These are phyloP conservation scores for Trichaptum fuscoviolaceum DNA, from an alignment of 768 basidiomycete species.

Conservation along the genomic window DNA sequence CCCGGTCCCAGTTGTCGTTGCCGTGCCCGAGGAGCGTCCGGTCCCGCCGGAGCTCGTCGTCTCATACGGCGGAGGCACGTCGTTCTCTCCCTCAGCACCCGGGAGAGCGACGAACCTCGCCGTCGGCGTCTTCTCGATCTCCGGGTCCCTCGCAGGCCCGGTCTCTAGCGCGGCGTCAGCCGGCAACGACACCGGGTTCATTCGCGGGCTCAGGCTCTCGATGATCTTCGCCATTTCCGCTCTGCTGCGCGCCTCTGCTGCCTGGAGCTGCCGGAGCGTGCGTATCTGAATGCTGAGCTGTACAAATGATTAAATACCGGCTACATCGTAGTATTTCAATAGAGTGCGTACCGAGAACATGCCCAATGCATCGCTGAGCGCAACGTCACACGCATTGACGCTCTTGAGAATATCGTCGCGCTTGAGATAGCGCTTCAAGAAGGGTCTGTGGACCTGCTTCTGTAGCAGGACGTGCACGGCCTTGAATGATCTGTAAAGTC, in stretches of 20 bases:
- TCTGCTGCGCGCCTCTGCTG: slow-evolving; percentile 30
- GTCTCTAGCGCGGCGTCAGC: neutral
- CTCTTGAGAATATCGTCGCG: slow-evolving; percentile 60
- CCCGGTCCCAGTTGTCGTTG: neutral
- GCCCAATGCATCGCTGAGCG: slow-evolving; percentile 48
- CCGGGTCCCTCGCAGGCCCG: neutral
- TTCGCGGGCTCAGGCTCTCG: slow-evolving; percentile 20
- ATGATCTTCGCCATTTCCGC: slow-evolving; percentile 33
- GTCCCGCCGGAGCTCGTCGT: neutral
- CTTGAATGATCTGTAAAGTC: slow-evolving; percentile 33
- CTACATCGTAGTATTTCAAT: neutral
- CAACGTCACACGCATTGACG: slow-evolving; percentile 46
- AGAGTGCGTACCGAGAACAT: slow-evolving; percentile 43
- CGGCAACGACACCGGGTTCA: neutral
- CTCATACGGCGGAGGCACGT: neutral
- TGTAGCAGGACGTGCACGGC: slow-evolving; percentile 45
- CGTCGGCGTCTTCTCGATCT: neutral
- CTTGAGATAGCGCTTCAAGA: slow-evolving; percentile 73
- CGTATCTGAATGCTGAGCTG: slow-evolving; percentile 45
- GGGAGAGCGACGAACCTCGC: neutral
- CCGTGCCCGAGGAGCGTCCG: neutral
- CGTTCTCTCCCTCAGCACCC: neutral
- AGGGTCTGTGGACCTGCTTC: slow-evolving; percentile 60
- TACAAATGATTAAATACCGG: neutral
- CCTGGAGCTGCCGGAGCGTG: slow-evolving; percentile 46